Evolutionary conservation across 108 stramenopile genomes (phyloP).

Genomic region (Nitzschia sp.): DNA sequence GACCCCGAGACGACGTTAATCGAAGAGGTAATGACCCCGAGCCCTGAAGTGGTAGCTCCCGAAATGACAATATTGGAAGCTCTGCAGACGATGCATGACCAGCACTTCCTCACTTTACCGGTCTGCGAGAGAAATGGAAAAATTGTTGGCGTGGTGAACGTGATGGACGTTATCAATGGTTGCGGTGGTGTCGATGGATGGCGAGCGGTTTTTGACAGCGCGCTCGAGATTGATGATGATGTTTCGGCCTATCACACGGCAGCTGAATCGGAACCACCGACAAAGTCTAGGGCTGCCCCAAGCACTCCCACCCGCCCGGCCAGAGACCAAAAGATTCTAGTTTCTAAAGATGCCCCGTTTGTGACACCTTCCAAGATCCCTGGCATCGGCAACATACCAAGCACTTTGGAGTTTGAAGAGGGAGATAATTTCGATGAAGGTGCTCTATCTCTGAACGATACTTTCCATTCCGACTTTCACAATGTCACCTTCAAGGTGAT

Average conservation of each 20-base stretch:
- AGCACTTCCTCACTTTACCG: slow-evolving; percentile 93
- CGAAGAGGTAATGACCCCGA: slow-evolving; percentile 89
- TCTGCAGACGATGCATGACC: slow-evolving; percentile 93
- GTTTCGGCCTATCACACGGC: slow-evolving; percentile 23
- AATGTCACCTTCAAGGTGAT: slow-evolving; percentile 70
- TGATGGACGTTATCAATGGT: slow-evolving; percentile 91
- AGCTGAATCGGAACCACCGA: not conserved
- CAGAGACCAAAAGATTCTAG: slow-evolving; percentile 29
- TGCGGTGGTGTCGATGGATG: slow-evolving; percentile 81
- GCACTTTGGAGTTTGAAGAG: slow-evolving; percentile 68
- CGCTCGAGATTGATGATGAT: slow-evolving; percentile 70
- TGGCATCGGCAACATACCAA: slow-evolving; percentile 73
- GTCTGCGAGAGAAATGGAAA: slow-evolving; percentile 78
- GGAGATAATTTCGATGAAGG: slow-evolving; percentile 53
- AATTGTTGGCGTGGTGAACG: slow-evolving; percentile 95
- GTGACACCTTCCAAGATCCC: slow-evolving; percentile 42
- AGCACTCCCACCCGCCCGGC: not conserved
- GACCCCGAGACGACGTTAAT: slow-evolving; percentile 76
- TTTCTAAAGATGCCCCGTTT: slow-evolving; percentile 35
- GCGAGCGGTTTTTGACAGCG: slow-evolving; percentile 76
- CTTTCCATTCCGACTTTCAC: slow-evolving; percentile 28
- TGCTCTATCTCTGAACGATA: slow-evolving; percentile 39
- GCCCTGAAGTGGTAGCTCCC: slow-evolving; percentile 89
- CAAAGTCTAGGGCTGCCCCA: not conserved
- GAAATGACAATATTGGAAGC: slow-evolving; percentile 93